A percentile compares a stretch with the other conserved stretches of the same genome.
phyloP scores from a whole-genome alignment of 2,329 filamentous ascomycete species.

The Aspergillus novofumigatus region DNA sequence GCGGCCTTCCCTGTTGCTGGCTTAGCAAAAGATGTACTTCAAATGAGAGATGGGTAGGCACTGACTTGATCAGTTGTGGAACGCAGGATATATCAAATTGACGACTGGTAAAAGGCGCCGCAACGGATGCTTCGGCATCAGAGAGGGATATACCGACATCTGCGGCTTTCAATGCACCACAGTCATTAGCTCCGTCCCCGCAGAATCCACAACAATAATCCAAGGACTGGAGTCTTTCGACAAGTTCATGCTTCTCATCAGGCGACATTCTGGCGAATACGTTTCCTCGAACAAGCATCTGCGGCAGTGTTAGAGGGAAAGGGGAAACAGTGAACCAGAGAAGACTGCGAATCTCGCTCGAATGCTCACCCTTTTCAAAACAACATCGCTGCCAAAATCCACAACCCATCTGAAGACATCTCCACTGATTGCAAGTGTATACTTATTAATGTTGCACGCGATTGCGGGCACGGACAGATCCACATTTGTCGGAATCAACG shows the following conservation, averaged over 20 bases:
- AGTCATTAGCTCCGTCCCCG: slow-evolving; percentile 96
- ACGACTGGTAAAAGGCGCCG: slow-evolving; percentile 93
- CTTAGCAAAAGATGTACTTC: slow-evolving; percentile 12
- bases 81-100: slow-evolving; percentile 97
- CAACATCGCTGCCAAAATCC: slow-evolving; percentile 78
- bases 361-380: slow-evolving; percentile 62
- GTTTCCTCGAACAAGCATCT: slow-evolving; percentile 87
- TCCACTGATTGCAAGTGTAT: slow-evolving; percentile 82
- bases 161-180: slow-evolving; percentile 90
- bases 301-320: background rate
- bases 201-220: slow-evolving; percentile 96
- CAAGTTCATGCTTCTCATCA: slow-evolving; percentile 95
- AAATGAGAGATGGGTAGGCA: slow-evolving; percentile 10
- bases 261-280: slow-evolving; percentile 98
- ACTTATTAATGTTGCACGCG: slow-evolving; percentile 75
- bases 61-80: slow-evolving; percentile 76
- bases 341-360: background rate
- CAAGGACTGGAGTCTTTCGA: slow-evolving; percentile 94
- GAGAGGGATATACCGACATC: slow-evolving; percentile 97
- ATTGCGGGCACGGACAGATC: slow-evolving; percentile 85
- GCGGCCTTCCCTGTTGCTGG: slow-evolving; percentile 67
- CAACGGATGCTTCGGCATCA: slow-evolving; percentile 94
- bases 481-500: slow-evolving; percentile 63
- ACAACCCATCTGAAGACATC: slow-evolving; percentile 97
- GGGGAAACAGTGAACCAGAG: background rate